Conservation (phyloP, 2,329 filamentous ascomycete genomes). For the Alternaria ethzedia region DNA sequence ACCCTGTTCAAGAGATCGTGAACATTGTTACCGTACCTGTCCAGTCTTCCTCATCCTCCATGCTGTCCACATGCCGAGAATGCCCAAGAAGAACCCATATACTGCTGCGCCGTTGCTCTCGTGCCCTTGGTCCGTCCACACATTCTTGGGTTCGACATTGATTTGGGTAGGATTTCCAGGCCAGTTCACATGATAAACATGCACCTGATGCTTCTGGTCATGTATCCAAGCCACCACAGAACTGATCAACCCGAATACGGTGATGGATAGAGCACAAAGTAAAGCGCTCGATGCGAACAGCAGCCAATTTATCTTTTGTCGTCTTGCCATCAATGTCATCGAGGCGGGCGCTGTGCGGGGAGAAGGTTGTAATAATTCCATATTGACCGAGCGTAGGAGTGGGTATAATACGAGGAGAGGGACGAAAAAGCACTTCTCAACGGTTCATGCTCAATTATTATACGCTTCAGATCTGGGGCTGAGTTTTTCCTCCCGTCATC, state of each 20-base stretch:
- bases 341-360: constrained; percentile 3
- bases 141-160: constrained; percentile 30
- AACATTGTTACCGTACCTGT: constrained; percentile 3
- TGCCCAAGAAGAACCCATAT: constrained; percentile 42
- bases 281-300: constrained; percentile 30
- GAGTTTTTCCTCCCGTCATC: constrained; percentile 17
- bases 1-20: neutral
- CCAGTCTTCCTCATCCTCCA: constrained; percentile 26
- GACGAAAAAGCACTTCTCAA: neutral
- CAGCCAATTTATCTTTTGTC: constrained; percentile 14
- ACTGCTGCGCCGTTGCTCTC: constrained; percentile 38
- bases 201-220: constrained; percentile 36
- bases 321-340: constrained; percentile 8
- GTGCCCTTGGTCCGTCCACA: constrained; percentile 42
- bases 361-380: constrained; percentile 12
- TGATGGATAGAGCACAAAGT: constrained; percentile 39
- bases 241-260: constrained; percentile 38
- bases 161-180: constrained; percentile 27
- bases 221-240: constrained; percentile 45
- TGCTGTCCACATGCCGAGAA: constrained; percentile 39
- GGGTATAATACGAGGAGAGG: neutral
- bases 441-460: constrained; percentile 4
- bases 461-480: constrained; percentile 12
- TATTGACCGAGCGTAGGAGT: neutral
- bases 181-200: constrained; percentile 31